These are phyloP conservation scores for Parmelia sp. DNA, from an alignment of 495 filamentous ascomycete species.

Conservation along the genomic window DNA sequence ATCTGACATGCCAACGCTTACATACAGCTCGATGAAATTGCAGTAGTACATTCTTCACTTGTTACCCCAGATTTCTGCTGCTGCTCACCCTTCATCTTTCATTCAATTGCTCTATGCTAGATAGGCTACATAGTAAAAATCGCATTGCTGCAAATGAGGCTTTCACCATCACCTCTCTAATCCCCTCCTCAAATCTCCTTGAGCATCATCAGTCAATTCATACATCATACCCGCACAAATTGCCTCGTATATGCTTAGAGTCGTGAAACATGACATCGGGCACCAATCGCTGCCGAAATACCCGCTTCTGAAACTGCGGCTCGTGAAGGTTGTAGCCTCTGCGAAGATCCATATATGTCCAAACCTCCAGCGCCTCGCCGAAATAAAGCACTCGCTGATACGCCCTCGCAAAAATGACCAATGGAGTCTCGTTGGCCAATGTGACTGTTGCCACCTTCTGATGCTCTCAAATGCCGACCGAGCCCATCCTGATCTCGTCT, in stretches of 20 bases:
- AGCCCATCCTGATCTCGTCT: slow-evolving; percentile 54
- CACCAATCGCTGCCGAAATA: too few relatives aligned
- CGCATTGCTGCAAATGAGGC: neutral
- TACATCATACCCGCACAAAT: neutral
- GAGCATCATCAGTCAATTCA: neutral
- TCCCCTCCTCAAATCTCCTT: neutral
- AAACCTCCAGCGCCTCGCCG: slow-evolving; percentile 21
- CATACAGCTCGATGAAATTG: too few relatives aligned
- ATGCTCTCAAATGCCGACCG: slow-evolving; percentile 29
- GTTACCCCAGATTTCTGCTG: neutral
- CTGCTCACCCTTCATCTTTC: neutral
- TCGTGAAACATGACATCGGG: neutral
- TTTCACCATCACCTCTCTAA: neutral
- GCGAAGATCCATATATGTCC: neutral
- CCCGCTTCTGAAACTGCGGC: neutral
- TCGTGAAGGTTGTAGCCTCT: neutral
- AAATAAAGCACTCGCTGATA: slow-evolving; percentile 14
- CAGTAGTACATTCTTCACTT: too few relatives aligned
- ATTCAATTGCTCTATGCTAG: neutral
- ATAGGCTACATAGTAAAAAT: neutral
- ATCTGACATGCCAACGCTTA: neutral
- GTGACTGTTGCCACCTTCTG: slow-evolving; percentile 28
- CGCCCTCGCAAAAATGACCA: slow-evolving; percentile 15
- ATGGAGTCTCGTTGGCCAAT: slow-evolving; percentile 20
- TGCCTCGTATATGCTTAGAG: neutral